Evolutionary conservation across 345 rosid species (phyloP), one percentile per base, ranked within the genome.

Genomic region (Orychophragmus violaceus): DNA sequence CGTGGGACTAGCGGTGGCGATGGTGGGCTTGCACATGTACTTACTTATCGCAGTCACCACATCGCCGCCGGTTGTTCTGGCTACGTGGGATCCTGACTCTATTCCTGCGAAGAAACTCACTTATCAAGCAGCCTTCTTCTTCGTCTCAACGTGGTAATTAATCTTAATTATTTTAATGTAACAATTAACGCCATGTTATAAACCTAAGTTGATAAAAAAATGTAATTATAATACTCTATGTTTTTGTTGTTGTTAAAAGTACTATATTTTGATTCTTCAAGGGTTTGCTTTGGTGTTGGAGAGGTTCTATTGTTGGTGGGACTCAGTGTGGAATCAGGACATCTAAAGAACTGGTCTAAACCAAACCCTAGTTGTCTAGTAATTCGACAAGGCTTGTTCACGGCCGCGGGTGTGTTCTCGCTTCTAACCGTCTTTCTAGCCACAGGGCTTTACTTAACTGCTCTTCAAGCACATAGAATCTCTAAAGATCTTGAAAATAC

Each of bases 291-390:
- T 74, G 87, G 90, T 0, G 85, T 88, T 59, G 92, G 73, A 18
- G 96, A 94, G 65, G 84, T 88, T 45, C 78, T 94, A 57, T 16
- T 94, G 62, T 51, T 90, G 64, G 81, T 90, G 13, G 97, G 91
- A 44, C 66, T 90, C 5, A 87, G 93, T 56, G 87, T 94, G 23
- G 99, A 94, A 79, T 90, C 99, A 25, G 95, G 96, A 4, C 99
- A 94, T 81, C 62, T 88, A 22, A 90, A 64, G 57, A 80, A 83
- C 36, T 94, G 99, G 97, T 76, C 83, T 1, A 80, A 49, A n/a
- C 96, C 93, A 42, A 87, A 82, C 64, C 72, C 86, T 33, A 79
- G 59, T 27, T 94, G 99, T 76, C 79, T 88, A 5, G 27, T 84
- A 13, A 62, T 84, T 68, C 78, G 76, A 44, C 76, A 88, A 81